Evolutionary conservation across 1,139 yeast species (phyloP), one percentile per base, ranked within the genome.

Genomic region (Yamadazyma triangularis): DNA sequence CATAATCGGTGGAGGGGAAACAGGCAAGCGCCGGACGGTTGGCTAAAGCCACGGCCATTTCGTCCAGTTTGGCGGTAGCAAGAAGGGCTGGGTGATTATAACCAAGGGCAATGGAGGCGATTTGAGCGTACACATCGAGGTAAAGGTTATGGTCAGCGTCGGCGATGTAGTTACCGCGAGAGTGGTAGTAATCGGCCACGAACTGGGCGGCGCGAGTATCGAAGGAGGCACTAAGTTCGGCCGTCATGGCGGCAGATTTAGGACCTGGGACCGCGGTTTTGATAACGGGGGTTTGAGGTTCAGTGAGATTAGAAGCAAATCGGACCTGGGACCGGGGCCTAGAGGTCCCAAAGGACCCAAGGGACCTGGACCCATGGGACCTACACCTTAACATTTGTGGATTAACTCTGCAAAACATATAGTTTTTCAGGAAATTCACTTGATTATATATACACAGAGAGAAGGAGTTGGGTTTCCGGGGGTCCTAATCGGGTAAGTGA

Each of bases 1-100:
- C 54, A 42, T 65, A 67, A 49, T 79, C 79, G 21, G 66, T 62
- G 13, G 80, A 72, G 13, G 87, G 86, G 58, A 79, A 79, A 50
- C 80, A 77, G 26, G 83, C 85, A 43, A 77, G 58, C 2, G 87
- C 85, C 5, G 86, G 85, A 53, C 87, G 68, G 56, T 79, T 79
- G 31, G 77, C 71, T 36, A 79, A 53, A 6, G 86, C 82, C 45
- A 70, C 70, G 33, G 75, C 69, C 83, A 78, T 78, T 49, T 73
- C 79, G 28, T 73, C 73, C 8, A 80, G 69, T 39, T 64, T 63
- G 7, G 85, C 79, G 13, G 77, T 68, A 47, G 70, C 61, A 30
- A 68, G 58, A 41, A 79, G 59, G 23, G 61, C 78, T 10, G 86
- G 86, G 51, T 79, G 79, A 56, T 79, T 79, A 64, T 79, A 79